These are phyloP conservation scores for Truncatella angustata DNA, from an alignment of 2,329 filamentous ascomycete species.

Conservation along the genomic window DNA sequence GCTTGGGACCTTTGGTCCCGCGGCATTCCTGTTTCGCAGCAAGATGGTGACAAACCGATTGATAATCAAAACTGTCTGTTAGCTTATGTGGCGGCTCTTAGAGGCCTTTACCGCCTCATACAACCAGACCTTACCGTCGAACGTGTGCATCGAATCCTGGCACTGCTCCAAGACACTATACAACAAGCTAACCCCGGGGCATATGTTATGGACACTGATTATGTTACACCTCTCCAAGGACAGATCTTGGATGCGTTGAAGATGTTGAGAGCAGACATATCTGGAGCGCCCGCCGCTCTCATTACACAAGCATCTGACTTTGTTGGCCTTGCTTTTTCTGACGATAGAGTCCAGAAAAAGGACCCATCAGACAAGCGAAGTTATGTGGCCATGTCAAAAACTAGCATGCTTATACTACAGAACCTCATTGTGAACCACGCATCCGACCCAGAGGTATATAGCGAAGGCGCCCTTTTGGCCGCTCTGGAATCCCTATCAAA, in stretches of 20 bases:
- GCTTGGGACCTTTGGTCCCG: conserved; percentile 71
- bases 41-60: conserved; percentile 41
- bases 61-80: conserved; percentile 81
- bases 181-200: conserved; percentile 65
- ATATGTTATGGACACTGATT: conserved; percentile 72
- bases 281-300: conserved; percentile 65
- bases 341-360: conserved; percentile 30
- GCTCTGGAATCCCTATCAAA: conserved; percentile 66
- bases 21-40: conserved; percentile 53
- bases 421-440: conserved; percentile 58
- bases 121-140: conserved; percentile 60
- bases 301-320: conserved; percentile 70
- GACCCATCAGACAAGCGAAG: conserved; percentile 59
- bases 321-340: conserved; percentile 64
- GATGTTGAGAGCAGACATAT: conserved; percentile 64
- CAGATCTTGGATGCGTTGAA: conserved; percentile 67
- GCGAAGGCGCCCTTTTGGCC: conserved; percentile 62
- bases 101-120: conserved; percentile 76
- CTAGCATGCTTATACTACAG: conserved; percentile 70
- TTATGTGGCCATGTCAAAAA: conserved; percentile 86
- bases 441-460: conserved; percentile 65
- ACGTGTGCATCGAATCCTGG: conserved; percentile 66
- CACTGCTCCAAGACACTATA: conserved; percentile 68
- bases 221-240: conserved; percentile 69
- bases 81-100: conserved; percentile 76